Base-by-base conservation (phyloP, 441 rosid species). In the Adansonia gregorii region DNA sequence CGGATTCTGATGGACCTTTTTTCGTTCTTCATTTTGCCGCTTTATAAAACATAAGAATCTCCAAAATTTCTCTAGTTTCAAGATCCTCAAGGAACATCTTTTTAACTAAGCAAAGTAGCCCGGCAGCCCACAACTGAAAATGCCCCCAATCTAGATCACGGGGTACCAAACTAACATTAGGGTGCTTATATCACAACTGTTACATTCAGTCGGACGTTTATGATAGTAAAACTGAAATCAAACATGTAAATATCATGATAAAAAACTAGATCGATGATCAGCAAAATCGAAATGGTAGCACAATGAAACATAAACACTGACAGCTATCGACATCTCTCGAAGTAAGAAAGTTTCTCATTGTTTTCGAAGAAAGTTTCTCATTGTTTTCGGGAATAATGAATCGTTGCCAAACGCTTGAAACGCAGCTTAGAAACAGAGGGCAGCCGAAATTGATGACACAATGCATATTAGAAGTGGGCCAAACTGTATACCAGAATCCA, bases 401-500 rank as follows among this genome's bases (percentile, higher is more conserved):
- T 72, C 64, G 65, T 70, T 81, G 27, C 15, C 8, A 63, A 52
- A 73, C 65, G 14, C 65, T 67, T 58, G 20, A 72, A 81, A 70
- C 41, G 65, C 19, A 46, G 7, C 72, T 49, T 78, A 15, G 51
- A 48, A 56, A 7, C 45, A 6, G 41, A 48, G 60, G 35, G 71
- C 71, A 56, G 60, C 74, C 78, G 35, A 67, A 67, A 67, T 58
- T 17, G 54, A 46, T 5, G 14, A 15, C 24, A 27, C 76, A 59
- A 14, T 3, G 52, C 78, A 52, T 27, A 77, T 93, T 87, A 91
- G 86, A 92, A 93, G 78, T 92, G 93, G 56, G 84, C 90, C 93
- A 94, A 82, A 91, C 98, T 94, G 87, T 93, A 94, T 82, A 94
- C 92, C 81, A 94, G 87, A 87, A 87, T 89, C 98, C 98, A 92